Percentiles rank a stretch among this genome's conserved stretches.
Evolutionary conservation across 495 filamentous ascomycete species (phyloP).

Genomic region (Hypoxylon trugodes): DNA sequence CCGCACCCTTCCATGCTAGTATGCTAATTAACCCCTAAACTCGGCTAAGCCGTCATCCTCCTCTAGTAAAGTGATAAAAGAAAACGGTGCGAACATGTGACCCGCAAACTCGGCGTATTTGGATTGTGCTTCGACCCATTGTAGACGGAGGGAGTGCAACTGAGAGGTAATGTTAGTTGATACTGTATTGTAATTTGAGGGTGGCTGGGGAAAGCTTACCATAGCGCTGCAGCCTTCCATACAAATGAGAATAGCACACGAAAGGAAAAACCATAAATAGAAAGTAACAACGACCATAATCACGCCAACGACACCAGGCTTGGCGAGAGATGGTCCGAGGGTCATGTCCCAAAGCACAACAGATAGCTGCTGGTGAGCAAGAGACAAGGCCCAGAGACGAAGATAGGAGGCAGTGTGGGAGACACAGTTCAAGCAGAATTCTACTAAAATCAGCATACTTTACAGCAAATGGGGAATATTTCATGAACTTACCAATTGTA

Average conservation of each 20-base stretch:
- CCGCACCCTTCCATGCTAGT: slow-evolving; percentile 1
- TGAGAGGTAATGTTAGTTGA: slow-evolving; percentile 18
- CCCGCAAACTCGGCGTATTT: slow-evolving; percentile 99
- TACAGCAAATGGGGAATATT: slow-evolving; percentile 6
- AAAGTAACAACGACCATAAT: slow-evolving; percentile 83
- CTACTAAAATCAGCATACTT: slow-evolving; percentile 50
- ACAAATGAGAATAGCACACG: slow-evolving; percentile 73
- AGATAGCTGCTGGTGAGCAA: slow-evolving; percentile 97
- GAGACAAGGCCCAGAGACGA: slow-evolving; percentile 95
- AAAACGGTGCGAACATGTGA: slow-evolving; percentile 90
- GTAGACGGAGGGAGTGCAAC: slow-evolving; percentile 91
- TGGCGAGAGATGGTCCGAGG: slow-evolving; percentile 74
- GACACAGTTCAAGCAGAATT: slow-evolving; percentile 99
- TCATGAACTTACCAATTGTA: slow-evolving; percentile 78
- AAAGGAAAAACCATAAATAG: slow-evolving; percentile 87
- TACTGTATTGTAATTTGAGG: background rate
- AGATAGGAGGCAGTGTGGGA: slow-evolving; percentile 99
- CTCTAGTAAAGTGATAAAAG: slow-evolving; percentile 86
- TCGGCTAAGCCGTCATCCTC: slow-evolving; percentile 70
- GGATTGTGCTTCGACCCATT: slow-evolving; percentile 99
- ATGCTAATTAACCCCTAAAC: slow-evolving; percentile 49
- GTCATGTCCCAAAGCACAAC: slow-evolving; percentile 98
- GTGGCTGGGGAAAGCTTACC: slow-evolving; percentile 44
- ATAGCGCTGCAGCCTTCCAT: slow-evolving; percentile 62
- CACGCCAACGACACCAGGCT: slow-evolving; percentile 71